Conservation (phyloP, 306 rosid species). For the Prunus persica region Prunus_persica_NCBIv2 NC_034009.1:33847501-33848000, state of each 20-base stretch:
- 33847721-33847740: no score
- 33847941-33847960: no score
- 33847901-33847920: no score
- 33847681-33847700: no score
- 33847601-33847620: conserved; percentile 45
- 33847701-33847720: no score
- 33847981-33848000: no score
- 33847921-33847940: no score
- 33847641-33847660: not conserved
- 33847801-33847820: not conserved
- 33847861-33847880: not conserved
- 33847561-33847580: conserved; percentile 57
- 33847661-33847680: no score
- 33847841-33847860: not conserved
- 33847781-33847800: not conserved
- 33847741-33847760: no score
- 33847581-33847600: conserved; percentile 46
- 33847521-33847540: not conserved
- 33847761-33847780: not conserved
- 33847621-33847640: not conserved
- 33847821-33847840: no score
- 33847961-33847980: no score
- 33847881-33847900: not conserved
- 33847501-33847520: not conserved
- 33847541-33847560: not conserved